Base-by-base conservation (phyloP, 208 protist species). In the Strigomonas culicis region DNA sequence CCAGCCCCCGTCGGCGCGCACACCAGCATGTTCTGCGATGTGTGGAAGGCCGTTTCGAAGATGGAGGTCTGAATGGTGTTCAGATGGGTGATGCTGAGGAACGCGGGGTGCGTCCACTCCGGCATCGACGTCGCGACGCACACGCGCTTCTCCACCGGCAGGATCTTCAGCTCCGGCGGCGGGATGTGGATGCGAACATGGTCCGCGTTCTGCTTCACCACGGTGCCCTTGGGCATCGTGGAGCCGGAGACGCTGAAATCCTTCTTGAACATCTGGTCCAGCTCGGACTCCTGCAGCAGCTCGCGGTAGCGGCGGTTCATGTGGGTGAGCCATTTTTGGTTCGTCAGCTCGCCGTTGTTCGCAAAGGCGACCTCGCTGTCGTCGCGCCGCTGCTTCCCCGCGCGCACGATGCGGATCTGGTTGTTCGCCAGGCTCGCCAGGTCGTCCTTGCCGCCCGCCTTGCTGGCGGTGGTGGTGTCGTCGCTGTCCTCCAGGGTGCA, bases 1-100 rank as follows among this genome's bases (percentile, higher is more conserved):
- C 98, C 98, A 4, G 98, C 97, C 15, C 97, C 98, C 13, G 99
- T 99, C 17, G 99, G 99, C 4, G 99, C 99, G 63, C 97, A 99
- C 30, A 99, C 84, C 27, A 99, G 92, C 68, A 99, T 82, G 75
- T 99, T 99, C 76, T 99, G 98, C 57, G 98, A 98, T 0, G 90
- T 96, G 67, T 94, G 87, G 70, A 99, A 99, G 0, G 98, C 98
- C 7, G 95, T 95, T 19, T 94, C 67, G 66, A 98, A 99, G 19
- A 99, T 87, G 13, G 74, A 77, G 2, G 96, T 95, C 72, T 99
- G 98, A 17, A 99, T 97, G 4, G 88, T 89, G 77, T 99, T 99
- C 22, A 99, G 89, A 63, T 97, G 88, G 28, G 86, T 96, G 64
- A 97, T 94, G 41, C 77, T 76, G 25, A 82, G 77, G 77, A 98